These are phyloP conservation scores for Spiromastix sp. DNA, from an alignment of 2,329 filamentous ascomycete genomes.

Conservation along the genomic window DNA sequence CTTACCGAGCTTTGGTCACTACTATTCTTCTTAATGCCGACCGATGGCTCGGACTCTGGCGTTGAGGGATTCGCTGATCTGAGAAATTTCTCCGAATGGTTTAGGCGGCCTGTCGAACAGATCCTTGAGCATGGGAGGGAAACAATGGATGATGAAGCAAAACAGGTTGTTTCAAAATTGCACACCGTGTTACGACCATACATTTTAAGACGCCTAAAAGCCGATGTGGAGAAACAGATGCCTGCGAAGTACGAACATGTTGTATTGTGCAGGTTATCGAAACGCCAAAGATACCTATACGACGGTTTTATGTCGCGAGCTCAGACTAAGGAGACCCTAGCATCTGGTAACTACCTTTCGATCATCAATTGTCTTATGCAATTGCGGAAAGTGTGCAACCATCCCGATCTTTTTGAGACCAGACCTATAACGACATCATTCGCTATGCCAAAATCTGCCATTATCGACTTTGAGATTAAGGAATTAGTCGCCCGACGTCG, in stretches of 20 bases:
- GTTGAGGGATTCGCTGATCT: constrained; percentile 86
- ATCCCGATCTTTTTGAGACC: constrained; percentile 93
- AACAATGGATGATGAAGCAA: constrained; percentile 87
- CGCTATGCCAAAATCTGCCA: constrained; percentile 72
- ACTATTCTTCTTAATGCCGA: constrained; percentile 91
- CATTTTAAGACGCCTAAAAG: constrained; percentile 79
- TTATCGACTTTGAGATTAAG: constrained; percentile 62
- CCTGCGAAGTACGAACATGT: constrained; percentile 96
- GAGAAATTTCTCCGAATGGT: constrained; percentile 94
- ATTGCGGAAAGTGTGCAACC: constrained; percentile 93
- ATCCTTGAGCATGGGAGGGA: constrained; percentile 91
- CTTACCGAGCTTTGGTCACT: constrained; percentile 94
- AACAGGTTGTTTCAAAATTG: constrained; percentile 81
- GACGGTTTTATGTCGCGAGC: constrained; percentile 89
- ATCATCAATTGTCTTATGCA: constrained; percentile 99
- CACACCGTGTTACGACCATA: constrained; percentile 92
- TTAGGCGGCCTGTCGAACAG: constrained; percentile 88
- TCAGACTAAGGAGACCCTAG: constrained; percentile 78
- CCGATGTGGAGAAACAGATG: constrained; percentile 98
- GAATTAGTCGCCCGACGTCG: constrained; percentile 59
- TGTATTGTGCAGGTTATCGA: constrained; percentile 88
- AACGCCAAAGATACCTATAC: constrained; percentile 89
- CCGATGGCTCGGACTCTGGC: constrained; percentile 60
- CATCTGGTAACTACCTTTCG: constrained; percentile 89
- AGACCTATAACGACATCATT: constrained; percentile 95